A percentile compares a stretch with the other conserved stretches of the same genome.
Conservation (phyloP, 1,139 yeast genomes). For the Lodderomyces parapsilosis region DNA sequence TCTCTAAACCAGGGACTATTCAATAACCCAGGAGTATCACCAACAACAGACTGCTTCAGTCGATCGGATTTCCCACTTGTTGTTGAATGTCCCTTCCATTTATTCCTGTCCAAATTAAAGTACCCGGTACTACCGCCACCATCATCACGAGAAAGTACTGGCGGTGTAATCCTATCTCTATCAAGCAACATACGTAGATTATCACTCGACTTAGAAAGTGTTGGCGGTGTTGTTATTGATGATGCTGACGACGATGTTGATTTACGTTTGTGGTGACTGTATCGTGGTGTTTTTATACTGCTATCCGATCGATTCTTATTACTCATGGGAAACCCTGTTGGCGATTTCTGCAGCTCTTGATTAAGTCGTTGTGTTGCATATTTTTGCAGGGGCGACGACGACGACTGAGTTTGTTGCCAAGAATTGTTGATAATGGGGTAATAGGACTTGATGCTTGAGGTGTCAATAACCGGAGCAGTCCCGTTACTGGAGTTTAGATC, state of each 20-base stretch:
- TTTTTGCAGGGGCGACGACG: not conserved
- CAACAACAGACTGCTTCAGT: not conserved
- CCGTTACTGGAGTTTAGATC: not conserved
- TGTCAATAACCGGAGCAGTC: not conserved
- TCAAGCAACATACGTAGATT: slow-evolving; percentile 2
- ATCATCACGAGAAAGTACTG: not conserved
- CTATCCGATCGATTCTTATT: slow-evolving; percentile 4
- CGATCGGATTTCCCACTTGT: slow-evolving; percentile 1
- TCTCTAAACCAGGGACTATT: slow-evolving; percentile 11
- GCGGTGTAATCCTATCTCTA: slow-evolving; percentile 4
- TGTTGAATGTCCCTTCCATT: slow-evolving; percentile 1
- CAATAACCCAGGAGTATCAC: slow-evolving; percentile 7
- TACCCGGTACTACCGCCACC: not conserved
- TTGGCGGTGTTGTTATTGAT: not conserved
- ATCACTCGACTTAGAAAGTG: slow-evolving; percentile 8
- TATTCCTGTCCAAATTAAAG: slow-evolving; percentile 3
- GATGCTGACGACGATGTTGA: slow-evolving; percentile 3
- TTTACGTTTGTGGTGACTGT: slow-evolving; percentile 2
- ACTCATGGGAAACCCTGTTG: not conserved
- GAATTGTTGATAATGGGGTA: not conserved
- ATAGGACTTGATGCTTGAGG: not conserved
- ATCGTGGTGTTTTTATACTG: slow-evolving; percentile 1
- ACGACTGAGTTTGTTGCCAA: slow-evolving; percentile 1
- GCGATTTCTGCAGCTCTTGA: not conserved
- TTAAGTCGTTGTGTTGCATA: not conserved